Base-by-base conservation (phyloP, 306 rosid genomes). In the Gastrolobium bilobum region DNA sequence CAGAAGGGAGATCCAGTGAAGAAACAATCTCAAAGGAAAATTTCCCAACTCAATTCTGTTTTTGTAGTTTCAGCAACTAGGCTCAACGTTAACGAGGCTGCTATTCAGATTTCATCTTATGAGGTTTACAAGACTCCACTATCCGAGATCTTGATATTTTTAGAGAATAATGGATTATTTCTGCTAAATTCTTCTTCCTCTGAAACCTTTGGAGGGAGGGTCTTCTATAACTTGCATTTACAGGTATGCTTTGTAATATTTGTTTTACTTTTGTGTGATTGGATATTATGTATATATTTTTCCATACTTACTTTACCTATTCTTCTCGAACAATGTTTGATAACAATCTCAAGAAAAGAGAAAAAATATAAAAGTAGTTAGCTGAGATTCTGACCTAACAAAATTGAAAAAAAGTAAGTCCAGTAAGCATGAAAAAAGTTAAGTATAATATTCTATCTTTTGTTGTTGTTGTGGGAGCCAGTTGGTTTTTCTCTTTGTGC, bases 171-270 rank as follows among this genome's bases (percentile, higher is more conserved):
- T 67, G 89, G 86, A 1, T 78, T 88, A 60, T 33, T 30, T 68
- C 33, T 88, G n/a, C 77, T 87, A 5, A 78, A 91, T 78, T 90
- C 91, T 81, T 89, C 93, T 79, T 86, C 90, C 42, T 84, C 86
- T 40, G 82, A 87, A 80, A 84, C 93, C 5, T 79, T 80, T 71
- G 87, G 65, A 64, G 94, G 87, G 3, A 90, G 79, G 75, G 11
- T 81, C 46, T 87, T 93, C 88, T 79, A 81, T 20, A 68, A 67
- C 78, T 34, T 92, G 71, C 95, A 92, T 77, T 79, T 90, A 13
- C 83, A 83, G 79, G 97, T 88, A 75, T 5, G 40, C 38, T 68
- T 33, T 8, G 1, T 39, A n/a, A 10, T 75, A n/a, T n/a, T n/a
- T n/a, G n/a, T n/a, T n/a, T n/a, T n/a, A n/a, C n/a, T n/a, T n/a